Percentiles rank a stretch among this genome's conserved stretches.
Conservation (phyloP, 2,329 filamentous ascomycete genomes). For the Gaeumannomyces tritici region DNA sequence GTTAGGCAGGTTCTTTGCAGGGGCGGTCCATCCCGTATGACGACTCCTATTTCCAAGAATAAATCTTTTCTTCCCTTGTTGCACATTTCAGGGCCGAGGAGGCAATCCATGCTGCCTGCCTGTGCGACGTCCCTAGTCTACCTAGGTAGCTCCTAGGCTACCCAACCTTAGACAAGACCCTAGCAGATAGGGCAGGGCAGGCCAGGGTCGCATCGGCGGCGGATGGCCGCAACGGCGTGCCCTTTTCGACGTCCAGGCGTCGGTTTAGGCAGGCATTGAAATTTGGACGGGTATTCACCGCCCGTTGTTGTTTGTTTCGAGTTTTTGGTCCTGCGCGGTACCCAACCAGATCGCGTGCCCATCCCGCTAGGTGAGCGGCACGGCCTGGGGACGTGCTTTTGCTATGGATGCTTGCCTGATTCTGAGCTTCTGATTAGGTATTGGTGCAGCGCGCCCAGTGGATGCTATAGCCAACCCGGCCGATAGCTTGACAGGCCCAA, state of each 20-base stretch:
- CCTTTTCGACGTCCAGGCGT: neutral
- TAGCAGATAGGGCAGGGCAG: neutral
- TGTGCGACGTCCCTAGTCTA: no score
- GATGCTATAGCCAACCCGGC: neutral
- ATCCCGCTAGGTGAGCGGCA: neutral
- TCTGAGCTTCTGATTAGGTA: neutral
- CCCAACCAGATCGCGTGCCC: neutral
- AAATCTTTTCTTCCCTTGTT: neutral
- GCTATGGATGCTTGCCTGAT: no score
- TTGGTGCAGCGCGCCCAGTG: neutral
- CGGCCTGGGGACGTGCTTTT: neutral
- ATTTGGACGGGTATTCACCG: neutral
- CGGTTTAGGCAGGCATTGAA: neutral
- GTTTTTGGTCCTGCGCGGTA: neutral
- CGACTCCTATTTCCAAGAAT: neutral
- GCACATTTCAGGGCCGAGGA: neutral
- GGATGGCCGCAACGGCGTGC: neutral
- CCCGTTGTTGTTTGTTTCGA: neutral
- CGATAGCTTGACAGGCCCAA: neutral
- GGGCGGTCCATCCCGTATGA: neutral
- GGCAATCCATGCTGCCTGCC: neutral
- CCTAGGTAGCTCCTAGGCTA: no score
- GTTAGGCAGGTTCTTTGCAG: neutral
- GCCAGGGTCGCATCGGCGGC: neutral
- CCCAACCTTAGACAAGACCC: no score